Percentiles rank a stretch among this genome's conserved stretches.
Conservation (phyloP, 73 alveolate genomes). For the Tetrahymena elliotti region DNA sequence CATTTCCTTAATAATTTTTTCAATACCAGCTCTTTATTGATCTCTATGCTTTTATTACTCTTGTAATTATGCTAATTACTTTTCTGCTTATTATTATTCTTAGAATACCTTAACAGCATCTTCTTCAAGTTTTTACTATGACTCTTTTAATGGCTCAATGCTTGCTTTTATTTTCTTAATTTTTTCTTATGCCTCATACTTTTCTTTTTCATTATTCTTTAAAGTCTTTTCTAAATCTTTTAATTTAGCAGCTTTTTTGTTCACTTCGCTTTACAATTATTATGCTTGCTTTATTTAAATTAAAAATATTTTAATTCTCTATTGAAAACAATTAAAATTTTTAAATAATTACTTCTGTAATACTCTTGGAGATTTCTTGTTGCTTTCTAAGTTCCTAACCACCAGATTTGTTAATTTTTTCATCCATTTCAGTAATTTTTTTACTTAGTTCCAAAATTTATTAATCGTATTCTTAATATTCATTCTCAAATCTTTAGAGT, state of each 20-base stretch:
- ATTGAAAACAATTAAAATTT: background rate
- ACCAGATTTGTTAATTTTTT: conserved; percentile 53
- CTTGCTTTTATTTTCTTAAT: conserved; percentile 22
- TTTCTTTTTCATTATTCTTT: conserved; percentile 32
- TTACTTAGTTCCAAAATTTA: background rate
- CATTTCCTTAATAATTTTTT: background rate
- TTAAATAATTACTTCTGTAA: conserved; percentile 34
- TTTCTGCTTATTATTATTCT: conserved; percentile 37
- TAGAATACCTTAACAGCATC: conserved; percentile 51
- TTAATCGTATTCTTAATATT: background rate
- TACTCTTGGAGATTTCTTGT: conserved; percentile 41
- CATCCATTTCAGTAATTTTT: conserved; percentile 23
- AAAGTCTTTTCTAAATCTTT: conserved; percentile 41
- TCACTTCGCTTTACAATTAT: conserved; percentile 62
- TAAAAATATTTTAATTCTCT: background rate
- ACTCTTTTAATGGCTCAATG: conserved; percentile 1
- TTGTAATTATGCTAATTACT: background rate
- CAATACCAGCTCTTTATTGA: background rate
- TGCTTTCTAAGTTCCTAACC: conserved; percentile 42
- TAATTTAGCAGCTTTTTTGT: conserved; percentile 44
- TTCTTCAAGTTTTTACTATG: conserved; percentile 31
- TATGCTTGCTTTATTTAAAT: conserved; percentile 51
- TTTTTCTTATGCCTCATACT: conserved; percentile 23
- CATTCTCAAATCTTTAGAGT: background rate
- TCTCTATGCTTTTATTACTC: background rate